Evolutionary conservation across 106 monocot genomes (phyloP).

Genomic region (Dioscorea zingiberensis): DNA sequence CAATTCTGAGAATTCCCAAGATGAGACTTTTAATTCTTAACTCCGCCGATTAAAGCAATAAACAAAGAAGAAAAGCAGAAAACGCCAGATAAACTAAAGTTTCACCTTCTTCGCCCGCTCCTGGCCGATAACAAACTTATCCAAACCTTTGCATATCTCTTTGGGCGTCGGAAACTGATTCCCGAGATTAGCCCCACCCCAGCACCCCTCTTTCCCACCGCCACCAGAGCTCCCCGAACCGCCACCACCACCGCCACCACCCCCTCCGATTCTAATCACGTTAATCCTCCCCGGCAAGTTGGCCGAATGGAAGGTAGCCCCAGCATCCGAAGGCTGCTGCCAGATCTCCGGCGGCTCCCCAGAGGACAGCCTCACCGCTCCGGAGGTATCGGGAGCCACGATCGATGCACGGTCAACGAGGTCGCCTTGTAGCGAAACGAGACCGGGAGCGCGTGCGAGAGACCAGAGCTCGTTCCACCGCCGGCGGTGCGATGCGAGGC

Average conservation of each 20-base stretch:
- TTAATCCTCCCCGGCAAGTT: conserved; percentile 37
- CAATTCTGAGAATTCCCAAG: no score
- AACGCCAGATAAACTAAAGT: background rate
- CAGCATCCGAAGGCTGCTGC: conserved; percentile 53
- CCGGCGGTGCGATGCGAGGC: conserved; percentile 6
- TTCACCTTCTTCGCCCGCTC: conserved; percentile 77
- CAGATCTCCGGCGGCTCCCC: conserved; percentile 85
- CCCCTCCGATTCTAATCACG: conserved; percentile 51
- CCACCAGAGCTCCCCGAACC: conserved; percentile 8
- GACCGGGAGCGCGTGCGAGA: conserved; percentile 8
- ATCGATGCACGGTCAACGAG: conserved; percentile 26
- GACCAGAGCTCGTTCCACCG: conserved; percentile 16
- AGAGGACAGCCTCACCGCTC: background rate
- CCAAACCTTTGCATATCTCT: conserved; percentile 68
- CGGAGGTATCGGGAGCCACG: background rate
- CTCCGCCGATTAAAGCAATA: no score
- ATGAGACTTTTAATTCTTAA: no score
- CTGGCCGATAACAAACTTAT: conserved; percentile 86
- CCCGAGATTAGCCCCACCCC: conserved; percentile 58
- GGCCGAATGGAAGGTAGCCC: conserved; percentile 15
- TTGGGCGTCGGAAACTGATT: conserved; percentile 76
- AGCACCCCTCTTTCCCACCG: conserved; percentile 27
- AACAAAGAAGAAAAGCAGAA: background rate
- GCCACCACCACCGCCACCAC: conserved; percentile 11
- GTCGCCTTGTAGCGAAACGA: conserved; percentile 37